phyloP scores from a whole-genome alignment of 1,284 basidiomycete species.

The Apiotrichum porosum region DNA sequence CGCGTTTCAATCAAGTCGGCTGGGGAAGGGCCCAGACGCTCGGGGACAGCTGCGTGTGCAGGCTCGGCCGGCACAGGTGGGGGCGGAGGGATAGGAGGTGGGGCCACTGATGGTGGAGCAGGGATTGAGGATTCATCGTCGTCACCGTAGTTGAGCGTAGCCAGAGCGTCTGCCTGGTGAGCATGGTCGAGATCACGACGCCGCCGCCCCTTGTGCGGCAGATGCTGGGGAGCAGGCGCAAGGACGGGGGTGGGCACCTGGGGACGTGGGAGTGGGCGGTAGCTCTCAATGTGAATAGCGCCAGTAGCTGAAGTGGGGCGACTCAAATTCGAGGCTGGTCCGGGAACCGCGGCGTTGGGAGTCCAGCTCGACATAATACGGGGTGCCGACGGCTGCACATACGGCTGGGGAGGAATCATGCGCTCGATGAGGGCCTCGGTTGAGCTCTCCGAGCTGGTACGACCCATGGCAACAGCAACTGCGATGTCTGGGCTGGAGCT shows the following conservation, averaged over 20 bases:
- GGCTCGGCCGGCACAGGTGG: neutral
- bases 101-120: neutral
- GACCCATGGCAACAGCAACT: constrained; percentile 14
- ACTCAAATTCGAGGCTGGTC: neutral
- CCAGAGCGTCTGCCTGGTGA: neutral
- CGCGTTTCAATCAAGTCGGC: constrained; percentile 28
- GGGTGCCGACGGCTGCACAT: no score
- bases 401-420: constrained; percentile 12
- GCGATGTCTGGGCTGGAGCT: constrained; percentile 25
- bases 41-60: neutral
- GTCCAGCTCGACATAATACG: constrained; percentile 11
- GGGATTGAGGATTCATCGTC: constrained; percentile 1
- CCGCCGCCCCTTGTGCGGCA: neutral
- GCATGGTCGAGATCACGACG: constrained; percentile 10
- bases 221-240: neutral
- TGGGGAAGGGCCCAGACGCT: neutral
- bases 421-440: constrained; percentile 22
- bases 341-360: neutral
- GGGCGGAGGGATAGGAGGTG: neutral
- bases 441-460: constrained; percentile 21
- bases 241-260: neutral
- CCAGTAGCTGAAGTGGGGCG: neutral
- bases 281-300: constrained; percentile 4
- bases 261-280: neutral
- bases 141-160: constrained; percentile 22